These are phyloP conservation scores for Mycosphaerella arachidis DNA, from an alignment of 2,329 filamentous ascomycete species.

Conservation along the genomic window DNA sequence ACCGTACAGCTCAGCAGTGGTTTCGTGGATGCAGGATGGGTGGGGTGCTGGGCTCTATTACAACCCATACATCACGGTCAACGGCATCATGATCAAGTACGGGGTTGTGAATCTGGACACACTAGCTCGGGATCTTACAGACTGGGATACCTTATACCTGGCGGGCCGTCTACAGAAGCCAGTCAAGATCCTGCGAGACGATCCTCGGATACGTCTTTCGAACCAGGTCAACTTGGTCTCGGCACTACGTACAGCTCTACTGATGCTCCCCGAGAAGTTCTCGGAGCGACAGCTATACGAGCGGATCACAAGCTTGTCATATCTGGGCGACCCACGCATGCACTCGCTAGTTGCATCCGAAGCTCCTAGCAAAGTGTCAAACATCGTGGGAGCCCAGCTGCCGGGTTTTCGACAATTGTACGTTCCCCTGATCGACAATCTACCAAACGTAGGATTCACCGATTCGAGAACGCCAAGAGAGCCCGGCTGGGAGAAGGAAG, in stretches of 20 bases:
- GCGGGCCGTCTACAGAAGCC: slow-evolving; percentile 94
- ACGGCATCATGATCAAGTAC: slow-evolving; percentile 96
- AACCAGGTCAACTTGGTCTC: slow-evolving; percentile 96
- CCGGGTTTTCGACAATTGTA: slow-evolving; percentile 89
- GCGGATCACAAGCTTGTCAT: slow-evolving; percentile 87
- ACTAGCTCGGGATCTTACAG: slow-evolving; percentile 75
- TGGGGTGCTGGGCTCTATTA: slow-evolving; percentile 96
- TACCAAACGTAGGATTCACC: slow-evolving; percentile 80
- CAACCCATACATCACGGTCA: slow-evolving; percentile 90
- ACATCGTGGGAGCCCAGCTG: slow-evolving; percentile 90
- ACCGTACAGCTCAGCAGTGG: slow-evolving; percentile 66
- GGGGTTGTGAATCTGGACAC: slow-evolving; percentile 94
- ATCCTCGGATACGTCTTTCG: slow-evolving; percentile 83
- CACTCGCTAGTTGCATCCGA: slow-evolving; percentile 62
- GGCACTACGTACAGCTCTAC: slow-evolving; percentile 80
- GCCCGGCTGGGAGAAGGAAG: slow-evolving; percentile 35
- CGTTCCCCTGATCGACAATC: slow-evolving; percentile 77
- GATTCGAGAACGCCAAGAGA: slow-evolving; percentile 56
- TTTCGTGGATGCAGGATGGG: slow-evolving; percentile 79
- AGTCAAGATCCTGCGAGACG: slow-evolving; percentile 93
- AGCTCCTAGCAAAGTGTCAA: slow-evolving; percentile 84
- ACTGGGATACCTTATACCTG: slow-evolving; percentile 95
- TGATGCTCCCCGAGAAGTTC: slow-evolving; percentile 79
- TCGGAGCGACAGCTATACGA: slow-evolving; percentile 83
- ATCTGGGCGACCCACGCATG: slow-evolving; percentile 97